phyloP scores from a whole-genome alignment of 2,329 filamentous ascomycete genomes.

The Aureobasidium subglaciale region DNA sequence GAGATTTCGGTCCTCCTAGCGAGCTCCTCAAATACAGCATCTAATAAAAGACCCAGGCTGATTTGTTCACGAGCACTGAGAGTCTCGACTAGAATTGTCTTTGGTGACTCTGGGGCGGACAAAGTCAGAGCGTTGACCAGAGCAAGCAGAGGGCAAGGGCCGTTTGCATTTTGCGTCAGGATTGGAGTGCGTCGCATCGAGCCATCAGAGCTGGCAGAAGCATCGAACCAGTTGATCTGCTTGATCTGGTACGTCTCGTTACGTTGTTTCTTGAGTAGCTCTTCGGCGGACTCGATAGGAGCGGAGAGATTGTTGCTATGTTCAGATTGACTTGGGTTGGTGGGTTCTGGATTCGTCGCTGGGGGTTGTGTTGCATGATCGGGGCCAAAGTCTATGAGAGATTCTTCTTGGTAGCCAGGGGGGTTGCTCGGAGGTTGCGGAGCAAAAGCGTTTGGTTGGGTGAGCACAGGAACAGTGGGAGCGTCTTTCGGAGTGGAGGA shows the following conservation, averaged over 20 bases:
- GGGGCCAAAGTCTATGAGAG: conserved; percentile 25
- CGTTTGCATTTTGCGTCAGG: conserved; percentile 86
- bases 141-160: conserved; percentile 86
- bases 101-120: conserved; percentile 60
- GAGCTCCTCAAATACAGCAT: conserved; percentile 88
- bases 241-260: conserved; percentile 89
- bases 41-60: conserved; percentile 74
- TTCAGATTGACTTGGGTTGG: background rate
- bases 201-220: conserved; percentile 45
- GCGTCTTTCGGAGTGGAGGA: background rate
- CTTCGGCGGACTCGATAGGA: conserved; percentile 27
- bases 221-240: conserved; percentile 78
- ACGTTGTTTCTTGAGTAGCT: conserved; percentile 38
- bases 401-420: conserved; percentile 20
- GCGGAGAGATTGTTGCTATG: background rate
- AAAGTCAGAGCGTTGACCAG: conserved; percentile 87
- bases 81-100: conserved; percentile 70
- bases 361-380: conserved; percentile 27
- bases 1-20: conserved; percentile 61
- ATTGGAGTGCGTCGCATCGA: conserved; percentile 74
- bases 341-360: conserved; percentile 16
- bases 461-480: background rate
- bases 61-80: conserved; percentile 78
- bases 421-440: conserved; percentile 28
- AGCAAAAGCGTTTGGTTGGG: conserved; percentile 15